Percentiles rank a stretch among this genome's conserved stretches.
These are phyloP conservation scores for Xylaria digitata DNA, from an alignment of 2,329 filamentous ascomycete species.

Conservation along the genomic window DNA sequence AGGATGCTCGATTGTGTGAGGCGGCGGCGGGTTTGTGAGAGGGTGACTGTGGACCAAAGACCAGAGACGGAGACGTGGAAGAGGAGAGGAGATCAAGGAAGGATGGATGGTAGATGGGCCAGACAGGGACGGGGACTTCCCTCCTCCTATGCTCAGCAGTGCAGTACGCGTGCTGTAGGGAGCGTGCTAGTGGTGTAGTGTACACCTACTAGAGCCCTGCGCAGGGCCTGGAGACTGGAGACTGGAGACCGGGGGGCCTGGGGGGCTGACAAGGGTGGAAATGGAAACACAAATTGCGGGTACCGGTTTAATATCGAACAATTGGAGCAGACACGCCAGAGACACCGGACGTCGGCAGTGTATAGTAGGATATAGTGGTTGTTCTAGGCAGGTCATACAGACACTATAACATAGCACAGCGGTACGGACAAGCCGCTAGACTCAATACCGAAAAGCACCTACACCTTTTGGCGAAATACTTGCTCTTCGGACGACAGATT, in stretches of 20 bases:
- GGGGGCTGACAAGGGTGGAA: background rate
- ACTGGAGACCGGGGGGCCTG: background rate
- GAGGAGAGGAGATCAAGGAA: constrained; percentile 33
- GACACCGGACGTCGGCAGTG: background rate
- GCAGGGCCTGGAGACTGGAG: too few relatives aligned
- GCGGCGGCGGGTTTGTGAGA: constrained; percentile 33
- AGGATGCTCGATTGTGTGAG: constrained; percentile 14
- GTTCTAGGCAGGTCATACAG: too few relatives aligned
- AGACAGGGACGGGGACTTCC: constrained; percentile 30
- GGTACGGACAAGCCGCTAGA: constrained; percentile 21
- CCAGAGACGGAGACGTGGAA: constrained; percentile 24
- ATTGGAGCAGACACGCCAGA: too few relatives aligned
- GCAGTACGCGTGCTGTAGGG: too few relatives aligned
- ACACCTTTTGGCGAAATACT: constrained; percentile 34
- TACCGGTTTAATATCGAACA: constrained; percentile 35
- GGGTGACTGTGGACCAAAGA: constrained; percentile 26
- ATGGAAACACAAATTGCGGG: constrained; percentile 42
- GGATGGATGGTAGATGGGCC: constrained; percentile 22
- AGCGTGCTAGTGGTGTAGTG: too few relatives aligned
- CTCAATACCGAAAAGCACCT: constrained; percentile 17
- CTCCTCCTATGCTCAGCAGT: too few relatives aligned
- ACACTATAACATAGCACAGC: too few relatives aligned
- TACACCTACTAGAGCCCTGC: too few relatives aligned
- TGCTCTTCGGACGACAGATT: constrained; percentile 24
- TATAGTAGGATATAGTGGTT: background rate